Base-by-base conservation (phyloP, 73 alveolate species). In the Paramecium caudatum region DNA sequence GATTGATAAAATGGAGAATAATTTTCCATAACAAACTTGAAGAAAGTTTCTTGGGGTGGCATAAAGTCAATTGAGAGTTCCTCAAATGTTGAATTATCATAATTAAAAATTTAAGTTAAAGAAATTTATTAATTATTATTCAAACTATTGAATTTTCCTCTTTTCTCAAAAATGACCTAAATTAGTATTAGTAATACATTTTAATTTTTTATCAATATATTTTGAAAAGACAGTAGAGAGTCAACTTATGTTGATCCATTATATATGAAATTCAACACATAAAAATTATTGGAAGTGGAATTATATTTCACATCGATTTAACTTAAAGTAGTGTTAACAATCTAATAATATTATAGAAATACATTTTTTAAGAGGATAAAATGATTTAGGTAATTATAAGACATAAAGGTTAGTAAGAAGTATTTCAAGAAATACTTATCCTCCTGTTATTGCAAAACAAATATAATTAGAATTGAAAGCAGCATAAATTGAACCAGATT, bases 281-380 rank as follows among this genome's bases (percentile, higher is more conserved):
- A 27, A 23, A 55, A 55, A 55, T 55, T 55, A 55, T 55, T 55
- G 4, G 1, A 12, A 0, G 80, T 55, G 2, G 21, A 19, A 55
- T 55, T 55, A 23, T 55, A 55, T 55, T 43, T 55, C 3, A 55
- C 46, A 55, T 55, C 80, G 9, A 55, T 55, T 55, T 55, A 37
- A 55, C 80, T 2, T 55, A 9, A 27, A 2, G 30, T 7, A 8
- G 46, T 27, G 7, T 16, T 55, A 10, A 55, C 80, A 55, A 55
- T 43, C 80, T 55, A 55, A 55, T 55, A 21, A 55, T 2, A 23
- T 55, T 2, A 55, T 9, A 55, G 12, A 23, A 10, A 21, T 55
- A 55, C 80, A 43, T 55, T 55, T 55, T 6, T 55, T 25, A 10
- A 55, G 30, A 10, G 80, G 45, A 55, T 55, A 55, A 55, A 55